Percentiles rank a stretch among this genome's conserved stretches.
These are phyloP conservation scores for Xylaria scruposa DNA, from an alignment of 495 filamentous ascomycete species.

Conservation along the genomic window DNA sequence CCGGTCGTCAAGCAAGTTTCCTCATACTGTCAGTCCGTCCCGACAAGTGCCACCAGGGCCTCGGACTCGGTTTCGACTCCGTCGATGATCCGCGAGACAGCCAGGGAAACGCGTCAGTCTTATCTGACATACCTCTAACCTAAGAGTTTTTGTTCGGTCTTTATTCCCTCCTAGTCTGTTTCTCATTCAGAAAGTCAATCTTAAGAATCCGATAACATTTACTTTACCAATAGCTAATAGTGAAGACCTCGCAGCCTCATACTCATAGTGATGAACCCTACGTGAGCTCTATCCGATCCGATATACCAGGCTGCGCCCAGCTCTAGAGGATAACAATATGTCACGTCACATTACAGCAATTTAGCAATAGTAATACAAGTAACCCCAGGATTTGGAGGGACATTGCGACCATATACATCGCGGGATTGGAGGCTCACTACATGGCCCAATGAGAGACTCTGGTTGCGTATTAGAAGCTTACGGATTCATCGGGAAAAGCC, in stretches of 20 bases:
- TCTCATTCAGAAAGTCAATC: neutral
- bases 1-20: neutral
- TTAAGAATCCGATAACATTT: neutral
- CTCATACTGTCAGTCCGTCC: conserved; percentile 1
- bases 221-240: neutral
- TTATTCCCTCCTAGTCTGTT: neutral
- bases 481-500: conserved; percentile 7
- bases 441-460: conserved; percentile 2
- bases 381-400: neutral
- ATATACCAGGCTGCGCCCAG: conserved; percentile 3
- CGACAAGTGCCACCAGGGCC: conserved; percentile 3
- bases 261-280: neutral
- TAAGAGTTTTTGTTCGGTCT: neutral
- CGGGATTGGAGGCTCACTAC: conserved; percentile 2
- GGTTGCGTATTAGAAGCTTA: neutral
- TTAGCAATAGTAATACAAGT: conserved; percentile 2
- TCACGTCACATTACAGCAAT: conserved; percentile 15
- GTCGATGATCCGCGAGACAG: neutral
- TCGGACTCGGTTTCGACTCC: conserved; percentile 4
- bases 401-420: conserved; percentile 5
- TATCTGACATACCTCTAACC: neutral
- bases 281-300: conserved; percentile 21
- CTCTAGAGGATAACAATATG: neutral
- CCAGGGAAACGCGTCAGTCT: neutral
- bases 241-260: neutral